Base-by-base conservation (phyloP, 2,329 filamentous ascomycete species). In the Colletotrichum tamarilloi region DNA sequence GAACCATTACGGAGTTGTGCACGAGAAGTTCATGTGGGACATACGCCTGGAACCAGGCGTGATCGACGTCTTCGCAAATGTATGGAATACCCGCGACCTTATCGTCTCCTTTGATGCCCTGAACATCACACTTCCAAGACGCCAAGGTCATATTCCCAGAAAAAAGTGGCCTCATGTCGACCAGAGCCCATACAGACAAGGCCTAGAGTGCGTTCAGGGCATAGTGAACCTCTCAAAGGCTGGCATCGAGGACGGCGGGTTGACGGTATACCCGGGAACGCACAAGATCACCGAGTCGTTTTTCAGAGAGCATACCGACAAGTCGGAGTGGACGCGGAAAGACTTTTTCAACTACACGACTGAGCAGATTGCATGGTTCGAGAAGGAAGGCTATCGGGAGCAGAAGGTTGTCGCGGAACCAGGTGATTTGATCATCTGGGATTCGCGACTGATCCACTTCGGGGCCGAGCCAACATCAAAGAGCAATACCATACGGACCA, bases 51-150 rank as follows among this genome's bases (percentile, higher is more conserved):
- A 85, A 73, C 83, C 82, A 0, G 80, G 78, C 11, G 79, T 85
- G 1, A n/a, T 85, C 16, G 80, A 81, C 5, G 76, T 78, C 1
- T 87, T 86, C 60, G 81, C 80, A 35, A 83, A 81, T 69, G 76
- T 86, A 2, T 85, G 82, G 68, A 79, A 79, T 4, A 84, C 82
- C 12, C 75, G 83, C 22, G 80, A 87, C 35, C 77, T 87, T 14
- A 80, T 86, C 57, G 85, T 85, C 2, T 85, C 84, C 0, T 87
- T 87, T 71, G 85, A 87, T 72, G 81, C 80, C 2, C 75, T 86
- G 58, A 86, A 86, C 73, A 80, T 85, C 67, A 80, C 81, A 5
- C 81, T 71, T 84, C 56, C 79, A 80, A 30, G 80, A 81, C 62
- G 71, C 63, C 32, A 73, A 59, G 62, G 49, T 1, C 62, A 74